Conservation (phyloP, 257 asterid genomes). For the Nicotiana obtusifolia region DNA sequence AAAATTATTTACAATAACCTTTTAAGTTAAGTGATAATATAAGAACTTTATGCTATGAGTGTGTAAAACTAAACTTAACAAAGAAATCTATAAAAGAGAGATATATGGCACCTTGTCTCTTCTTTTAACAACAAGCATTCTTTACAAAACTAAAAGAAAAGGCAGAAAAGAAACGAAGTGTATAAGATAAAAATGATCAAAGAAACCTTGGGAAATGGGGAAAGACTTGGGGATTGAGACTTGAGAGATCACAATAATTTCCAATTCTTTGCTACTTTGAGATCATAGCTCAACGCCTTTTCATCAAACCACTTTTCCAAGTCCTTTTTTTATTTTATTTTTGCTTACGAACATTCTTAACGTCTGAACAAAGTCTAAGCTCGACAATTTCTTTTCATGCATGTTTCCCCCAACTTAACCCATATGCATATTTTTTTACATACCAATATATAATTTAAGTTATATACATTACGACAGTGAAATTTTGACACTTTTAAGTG, state of each 20-base stretch:
- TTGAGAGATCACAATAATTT: background rate
- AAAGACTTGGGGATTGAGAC: background rate
- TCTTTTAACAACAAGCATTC: background rate
- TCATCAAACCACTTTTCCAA: background rate
- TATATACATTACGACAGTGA: no score
- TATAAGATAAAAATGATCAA: background rate
- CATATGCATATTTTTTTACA: no score
- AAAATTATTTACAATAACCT: no score
- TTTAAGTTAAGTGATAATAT: no score
- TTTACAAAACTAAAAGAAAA: background rate
- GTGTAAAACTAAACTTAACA: no score
- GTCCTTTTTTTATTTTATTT: no score
- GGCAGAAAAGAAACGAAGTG: background rate
- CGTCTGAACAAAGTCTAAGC: slow-evolving; percentile 36
- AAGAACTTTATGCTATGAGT: no score
- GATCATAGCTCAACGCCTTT: slow-evolving; percentile 23
- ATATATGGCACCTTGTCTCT: background rate
- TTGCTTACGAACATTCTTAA: slow-evolving; percentile 34
- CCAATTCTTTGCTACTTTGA: background rate
- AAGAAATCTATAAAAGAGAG: no score
- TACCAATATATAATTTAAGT: no score
- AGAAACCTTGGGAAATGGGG: background rate
- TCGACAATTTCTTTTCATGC: slow-evolving; percentile 13
- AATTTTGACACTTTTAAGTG: no score
- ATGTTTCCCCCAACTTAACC: background rate